A percentile compares a stretch with the other conserved stretches of the same genome.
These are phyloP conservation scores for Nakaseomyces bracarensis DNA, from an alignment of 1,139 yeast genomes.

Conservation along the genomic window DNA sequence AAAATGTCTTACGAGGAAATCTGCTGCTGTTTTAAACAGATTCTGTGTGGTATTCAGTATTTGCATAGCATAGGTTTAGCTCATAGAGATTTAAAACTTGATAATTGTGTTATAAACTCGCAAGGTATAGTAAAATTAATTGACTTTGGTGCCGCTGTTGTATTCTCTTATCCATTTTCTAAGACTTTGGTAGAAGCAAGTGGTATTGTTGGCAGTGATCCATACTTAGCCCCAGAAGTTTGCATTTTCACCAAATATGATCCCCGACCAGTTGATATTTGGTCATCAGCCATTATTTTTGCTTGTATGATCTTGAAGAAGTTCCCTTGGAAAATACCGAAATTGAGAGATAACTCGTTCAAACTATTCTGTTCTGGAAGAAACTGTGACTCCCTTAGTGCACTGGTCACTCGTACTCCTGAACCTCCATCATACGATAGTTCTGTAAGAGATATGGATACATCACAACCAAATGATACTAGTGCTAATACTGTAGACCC, in stretches of 20 bases:
- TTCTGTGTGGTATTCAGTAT: conserved; percentile 72
- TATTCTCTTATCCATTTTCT: conserved; percentile 82
- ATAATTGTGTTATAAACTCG: conserved; percentile 81
- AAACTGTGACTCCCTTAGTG: conserved; percentile 37
- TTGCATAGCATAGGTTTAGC: conserved; percentile 83
- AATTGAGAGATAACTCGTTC: conserved; percentile 73
- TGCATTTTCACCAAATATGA: conserved; percentile 74
- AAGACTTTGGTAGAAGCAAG: conserved; percentile 72
- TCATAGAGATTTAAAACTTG: conserved; percentile 86
- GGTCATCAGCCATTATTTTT: conserved; percentile 89
- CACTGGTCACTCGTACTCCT: conserved; percentile 35
- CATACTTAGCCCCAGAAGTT: conserved; percentile 91
- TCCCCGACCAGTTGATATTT: conserved; percentile 89
- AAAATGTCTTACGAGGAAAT: conserved; percentile 81
- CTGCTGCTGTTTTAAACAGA: conserved; percentile 84
- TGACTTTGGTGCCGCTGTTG: conserved; percentile 93
- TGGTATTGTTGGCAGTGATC: conserved; percentile 92
- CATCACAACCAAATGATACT: conserved; percentile 10
- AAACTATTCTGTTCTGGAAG: conserved; percentile 43
- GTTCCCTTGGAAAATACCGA: conserved; percentile 97
- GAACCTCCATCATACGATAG: conserved; percentile 32
- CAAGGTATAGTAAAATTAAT: conserved; percentile 83
- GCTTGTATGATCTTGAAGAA: conserved; percentile 92
- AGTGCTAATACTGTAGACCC: conserved; percentile 30
- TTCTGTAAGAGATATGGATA: conserved; percentile 8